Base-by-base conservation (phyloP, 2,329 filamentous ascomycete genomes). In the Fusarium sublunatum region DNA sequence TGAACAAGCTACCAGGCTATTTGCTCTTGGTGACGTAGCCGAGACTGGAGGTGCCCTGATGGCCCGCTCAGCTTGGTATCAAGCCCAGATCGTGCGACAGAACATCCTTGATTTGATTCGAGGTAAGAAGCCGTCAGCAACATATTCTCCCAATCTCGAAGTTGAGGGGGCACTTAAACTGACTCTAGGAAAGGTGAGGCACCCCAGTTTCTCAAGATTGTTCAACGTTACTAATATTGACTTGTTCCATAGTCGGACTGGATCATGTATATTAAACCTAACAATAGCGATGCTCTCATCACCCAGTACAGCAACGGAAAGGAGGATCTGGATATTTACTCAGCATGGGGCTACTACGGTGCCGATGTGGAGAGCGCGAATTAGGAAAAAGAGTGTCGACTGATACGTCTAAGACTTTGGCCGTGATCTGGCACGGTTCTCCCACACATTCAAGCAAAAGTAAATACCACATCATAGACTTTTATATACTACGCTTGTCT, bases 21-120 rank as follows among this genome's bases (percentile, higher is more conserved):
- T 59, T 32, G 56, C 56, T 3, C 28, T 55, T 6, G 56, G 56
- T 3, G 56, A 56, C 3, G 46, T 59, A 2, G 51, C 56, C 7
- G 45, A 56, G 11, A 49, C 36, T 7, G 42, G 32, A 13, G 46
- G 51, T 7, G 29, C 41, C 4, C 28, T 51, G 29, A 50, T 51
- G 41, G 56, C 45, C 1, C 45, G 56, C 15, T 34, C 48, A 24
- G 48, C 29, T 19, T 44, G 39, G 39, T 28, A 28, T 11, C 48
- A 51, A 36, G 41, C 48, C 12, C 41, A 12, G n/a, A 13, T 51
- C 1, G 39, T 51, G 3, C 24, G 22, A 26, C 29, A 44, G 15
- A 51, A 51, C 11, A 51, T 51, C 4, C 31, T 44, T 10, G 39
- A 32, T 24, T 24, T 51, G 31, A 44, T 51, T 1, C 38, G 9